Conservation (phyloP, 1,284 basidiomycete genomes). For the Ustilago nuda region DNA sequence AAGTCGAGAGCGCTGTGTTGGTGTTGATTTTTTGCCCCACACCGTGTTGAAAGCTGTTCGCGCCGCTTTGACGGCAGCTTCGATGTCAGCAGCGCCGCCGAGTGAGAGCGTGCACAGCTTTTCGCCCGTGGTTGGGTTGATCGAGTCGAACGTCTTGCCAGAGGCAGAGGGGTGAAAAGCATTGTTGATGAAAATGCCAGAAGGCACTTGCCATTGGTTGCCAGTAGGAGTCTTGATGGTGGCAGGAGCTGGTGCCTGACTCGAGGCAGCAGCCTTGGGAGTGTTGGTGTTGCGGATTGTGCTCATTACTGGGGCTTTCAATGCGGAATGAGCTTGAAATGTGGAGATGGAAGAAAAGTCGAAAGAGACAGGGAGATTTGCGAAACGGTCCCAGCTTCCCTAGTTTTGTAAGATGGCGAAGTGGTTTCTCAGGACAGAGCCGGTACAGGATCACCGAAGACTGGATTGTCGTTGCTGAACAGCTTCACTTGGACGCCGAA, state of each 20-base stretch:
- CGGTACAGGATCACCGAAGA: background rate
- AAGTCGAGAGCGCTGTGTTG: constrained; percentile 74
- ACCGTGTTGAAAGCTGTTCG: constrained; percentile 50
- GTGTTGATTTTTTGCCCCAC: constrained; percentile 49
- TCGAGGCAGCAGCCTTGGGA: constrained; percentile 12
- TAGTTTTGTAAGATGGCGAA: constrained; percentile 9
- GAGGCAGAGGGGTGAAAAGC: constrained; percentile 47
- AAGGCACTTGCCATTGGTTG: constrained; percentile 48
- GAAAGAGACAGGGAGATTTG: background rate
- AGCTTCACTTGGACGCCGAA: background rate
- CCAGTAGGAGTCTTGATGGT: constrained; percentile 64
- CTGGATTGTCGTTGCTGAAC: no score
- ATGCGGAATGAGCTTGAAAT: background rate
- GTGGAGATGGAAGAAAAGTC: background rate
- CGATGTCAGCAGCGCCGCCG: constrained; percentile 55
- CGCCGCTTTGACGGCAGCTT: constrained; percentile 57
- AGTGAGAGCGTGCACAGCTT: constrained; percentile 48
- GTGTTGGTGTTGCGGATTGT: constrained; percentile 13
- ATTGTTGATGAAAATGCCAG: constrained; percentile 62
- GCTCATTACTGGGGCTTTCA: background rate
- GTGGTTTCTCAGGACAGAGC: background rate
- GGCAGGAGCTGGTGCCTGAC: constrained; percentile 25
- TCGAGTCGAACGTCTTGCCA: constrained; percentile 54
- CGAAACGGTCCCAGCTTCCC: background rate
- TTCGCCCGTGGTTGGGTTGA: constrained; percentile 60